A percentile compares a stretch with the other conserved stretches of the same genome.
phyloP scores from a whole-genome alignment of 2,329 filamentous ascomycete species.

The Samsoniella hepiali region DNA sequence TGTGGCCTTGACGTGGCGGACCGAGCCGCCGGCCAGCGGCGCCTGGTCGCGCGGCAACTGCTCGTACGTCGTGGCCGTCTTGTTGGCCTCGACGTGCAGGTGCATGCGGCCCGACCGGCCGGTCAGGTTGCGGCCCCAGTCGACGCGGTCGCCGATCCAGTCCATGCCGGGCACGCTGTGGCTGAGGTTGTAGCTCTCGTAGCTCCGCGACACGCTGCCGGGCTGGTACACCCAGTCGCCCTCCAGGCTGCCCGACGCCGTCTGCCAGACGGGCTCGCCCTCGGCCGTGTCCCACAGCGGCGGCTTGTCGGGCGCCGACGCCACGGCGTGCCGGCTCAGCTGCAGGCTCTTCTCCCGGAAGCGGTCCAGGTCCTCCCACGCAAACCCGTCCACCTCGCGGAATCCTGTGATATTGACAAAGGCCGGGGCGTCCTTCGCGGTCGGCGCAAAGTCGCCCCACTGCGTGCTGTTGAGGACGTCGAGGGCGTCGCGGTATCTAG shows the following conservation, averaged over 20 bases:
- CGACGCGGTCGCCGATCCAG: constrained; percentile 56
- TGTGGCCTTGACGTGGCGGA: constrained; percentile 67
- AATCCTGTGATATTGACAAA: constrained; percentile 76
- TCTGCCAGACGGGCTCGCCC: constrained; percentile 62
- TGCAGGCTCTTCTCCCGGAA: constrained; percentile 65
- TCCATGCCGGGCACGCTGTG: constrained; percentile 61
- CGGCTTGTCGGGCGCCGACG: constrained; percentile 27
- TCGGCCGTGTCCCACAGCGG: constrained; percentile 36
- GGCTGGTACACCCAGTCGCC: constrained; percentile 70
- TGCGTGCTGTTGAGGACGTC: constrained; percentile 51
- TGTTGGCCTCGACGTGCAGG: constrained; percentile 60
- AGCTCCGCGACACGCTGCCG: constrained; percentile 44
- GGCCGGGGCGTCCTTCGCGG: constrained; percentile 28
- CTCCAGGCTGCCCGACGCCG: constrained; percentile 71
- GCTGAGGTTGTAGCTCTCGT: constrained; percentile 59
- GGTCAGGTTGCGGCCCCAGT: constrained; percentile 80
- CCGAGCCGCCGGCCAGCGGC: constrained; percentile 44
- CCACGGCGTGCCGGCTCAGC: constrained; percentile 53
- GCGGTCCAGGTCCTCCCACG: constrained; percentile 68
- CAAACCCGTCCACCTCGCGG: constrained; percentile 68
- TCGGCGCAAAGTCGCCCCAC: constrained; percentile 60
- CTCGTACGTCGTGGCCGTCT: constrained; percentile 44
- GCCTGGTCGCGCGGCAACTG: constrained; percentile 34
- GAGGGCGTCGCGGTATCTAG: constrained; percentile 51
- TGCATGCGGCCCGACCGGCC: constrained; percentile 66